phyloP scores from a whole-genome alignment of 208 protist species.

The Leishmania amazonensis region DNA sequence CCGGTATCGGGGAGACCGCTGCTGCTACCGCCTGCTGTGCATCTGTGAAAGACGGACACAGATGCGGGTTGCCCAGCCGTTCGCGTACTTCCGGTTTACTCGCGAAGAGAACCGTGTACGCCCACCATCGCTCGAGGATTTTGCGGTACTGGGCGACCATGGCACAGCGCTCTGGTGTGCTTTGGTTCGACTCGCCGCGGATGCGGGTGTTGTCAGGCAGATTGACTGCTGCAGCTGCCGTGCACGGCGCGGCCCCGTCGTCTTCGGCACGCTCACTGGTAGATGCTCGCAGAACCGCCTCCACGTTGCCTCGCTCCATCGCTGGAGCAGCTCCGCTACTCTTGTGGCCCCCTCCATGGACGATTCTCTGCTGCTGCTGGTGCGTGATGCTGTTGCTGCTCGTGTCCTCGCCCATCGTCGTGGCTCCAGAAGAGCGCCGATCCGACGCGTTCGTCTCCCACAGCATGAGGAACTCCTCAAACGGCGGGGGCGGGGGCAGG shows the following conservation, averaged over 20 bases:
- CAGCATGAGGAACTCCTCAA: conserved; percentile 17
- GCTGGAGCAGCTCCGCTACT: background rate
- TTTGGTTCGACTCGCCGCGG: background rate
- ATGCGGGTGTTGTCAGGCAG: background rate
- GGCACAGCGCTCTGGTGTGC: conserved; percentile 5
- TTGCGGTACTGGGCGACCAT: conserved; percentile 24
- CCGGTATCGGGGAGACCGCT: background rate
- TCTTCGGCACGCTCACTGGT: background rate
- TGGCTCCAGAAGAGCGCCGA: conserved; percentile 4
- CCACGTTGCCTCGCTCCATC: background rate
- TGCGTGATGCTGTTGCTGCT: background rate
- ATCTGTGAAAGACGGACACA: conserved; percentile 17
- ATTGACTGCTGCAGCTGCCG: background rate
- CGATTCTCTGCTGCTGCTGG: background rate
- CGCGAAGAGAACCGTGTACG: conserved; percentile 29
- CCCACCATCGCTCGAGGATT: conserved; percentile 33
- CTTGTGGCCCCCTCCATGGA: background rate
- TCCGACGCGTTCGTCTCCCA: conserved; percentile 28
- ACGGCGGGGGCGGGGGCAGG: conserved; percentile 26
- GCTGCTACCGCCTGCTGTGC: conserved; percentile 15
- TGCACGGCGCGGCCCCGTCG: background rate
- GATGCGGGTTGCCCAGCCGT: conserved; percentile 13
- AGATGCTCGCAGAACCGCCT: conserved; percentile 5
- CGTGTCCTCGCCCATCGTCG: background rate
- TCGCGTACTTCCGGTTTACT: conserved; percentile 20